Evolutionary conservation across 2,329 filamentous ascomycete species (phyloP).

Genomic region (Botrytis aclada): DNA sequence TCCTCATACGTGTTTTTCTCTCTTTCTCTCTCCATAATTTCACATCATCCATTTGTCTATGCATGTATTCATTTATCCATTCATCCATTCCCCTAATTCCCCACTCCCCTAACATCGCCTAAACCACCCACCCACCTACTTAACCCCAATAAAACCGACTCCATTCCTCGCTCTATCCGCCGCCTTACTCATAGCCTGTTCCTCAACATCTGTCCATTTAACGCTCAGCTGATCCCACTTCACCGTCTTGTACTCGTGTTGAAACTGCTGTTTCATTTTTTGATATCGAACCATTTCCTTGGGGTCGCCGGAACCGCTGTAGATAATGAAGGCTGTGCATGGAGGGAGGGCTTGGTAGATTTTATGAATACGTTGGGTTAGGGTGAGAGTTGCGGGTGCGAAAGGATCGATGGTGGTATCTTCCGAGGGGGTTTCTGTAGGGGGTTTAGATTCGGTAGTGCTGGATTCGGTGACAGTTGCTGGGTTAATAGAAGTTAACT

Average conservation of each 20-base stretch:
- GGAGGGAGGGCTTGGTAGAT: slow-evolving; percentile 59
- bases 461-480: background rate
- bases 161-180: slow-evolving; percentile 57
- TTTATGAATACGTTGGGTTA: slow-evolving; percentile 48
- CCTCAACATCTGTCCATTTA: slow-evolving; percentile 65
- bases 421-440: background rate
- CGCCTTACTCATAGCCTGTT: slow-evolving; percentile 59
- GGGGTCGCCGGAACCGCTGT: slow-evolving; percentile 66
- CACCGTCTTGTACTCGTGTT: slow-evolving; percentile 61
- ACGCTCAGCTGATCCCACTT: slow-evolving; percentile 67
- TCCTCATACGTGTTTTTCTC: background rate
- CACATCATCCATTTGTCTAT: background rate
- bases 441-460: background rate
- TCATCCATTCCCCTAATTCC: too few relatives aligned
- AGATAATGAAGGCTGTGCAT: slow-evolving; percentile 63
- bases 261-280: slow-evolving; percentile 58
- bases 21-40: background rate
- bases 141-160: slow-evolving; percentile 63
- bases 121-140: slow-evolving; percentile 45
- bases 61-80: too few relatives aligned
- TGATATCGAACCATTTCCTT: slow-evolving; percentile 62
- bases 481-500: background rate
- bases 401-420: background rate
- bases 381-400: slow-evolving; percentile 26
- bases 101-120: background rate